phyloP scores from a whole-genome alignment of 2,329 filamentous ascomycete genomes.

The Fusarium secorum region DNA sequence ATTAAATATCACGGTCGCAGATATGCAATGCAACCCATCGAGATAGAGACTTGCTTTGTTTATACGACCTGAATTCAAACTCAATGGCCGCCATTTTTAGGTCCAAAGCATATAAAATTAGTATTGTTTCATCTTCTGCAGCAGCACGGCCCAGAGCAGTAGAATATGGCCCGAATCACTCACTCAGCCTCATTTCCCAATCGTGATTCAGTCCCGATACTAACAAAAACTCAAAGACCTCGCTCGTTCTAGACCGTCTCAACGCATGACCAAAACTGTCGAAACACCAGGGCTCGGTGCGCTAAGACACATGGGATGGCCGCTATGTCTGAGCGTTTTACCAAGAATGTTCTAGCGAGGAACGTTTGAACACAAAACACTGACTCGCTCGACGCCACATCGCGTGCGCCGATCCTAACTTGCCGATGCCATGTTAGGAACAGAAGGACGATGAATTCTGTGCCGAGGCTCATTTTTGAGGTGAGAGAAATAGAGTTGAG shows the following conservation, averaged over 20 bases:
- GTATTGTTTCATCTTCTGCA: slow-evolving; percentile 1
- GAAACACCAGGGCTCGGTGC: not conserved
- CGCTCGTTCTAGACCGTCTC: not conserved
- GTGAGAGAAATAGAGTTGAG: not conserved
- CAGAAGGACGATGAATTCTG: not conserved
- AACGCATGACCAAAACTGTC: not conserved
- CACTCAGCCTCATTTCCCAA: not conserved
- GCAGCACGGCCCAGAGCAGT: not conserved
- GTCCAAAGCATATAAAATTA: not conserved
- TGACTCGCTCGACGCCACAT: slow-evolving; percentile 12
- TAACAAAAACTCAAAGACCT: not conserved
- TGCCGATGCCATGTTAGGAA: not conserved
- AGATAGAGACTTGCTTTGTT: not conserved
- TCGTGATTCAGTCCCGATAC: not conserved
- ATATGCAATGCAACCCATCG: not conserved
- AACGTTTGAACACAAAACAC: not conserved
- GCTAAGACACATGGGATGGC: not conserved
- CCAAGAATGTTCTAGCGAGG: not conserved
- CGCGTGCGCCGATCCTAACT: not conserved
- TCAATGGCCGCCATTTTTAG: not conserved
- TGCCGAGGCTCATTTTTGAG: not conserved
- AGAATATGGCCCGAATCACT: not conserved
- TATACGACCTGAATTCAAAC: not conserved
- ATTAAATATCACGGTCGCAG: not conserved
- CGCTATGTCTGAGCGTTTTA: not conserved